Percentiles rank a stretch among this genome's conserved stretches.
These are phyloP conservation scores for Erodium maritimum DNA, from an alignment of 345 rosid genomes.

Conservation along the genomic window DNA sequence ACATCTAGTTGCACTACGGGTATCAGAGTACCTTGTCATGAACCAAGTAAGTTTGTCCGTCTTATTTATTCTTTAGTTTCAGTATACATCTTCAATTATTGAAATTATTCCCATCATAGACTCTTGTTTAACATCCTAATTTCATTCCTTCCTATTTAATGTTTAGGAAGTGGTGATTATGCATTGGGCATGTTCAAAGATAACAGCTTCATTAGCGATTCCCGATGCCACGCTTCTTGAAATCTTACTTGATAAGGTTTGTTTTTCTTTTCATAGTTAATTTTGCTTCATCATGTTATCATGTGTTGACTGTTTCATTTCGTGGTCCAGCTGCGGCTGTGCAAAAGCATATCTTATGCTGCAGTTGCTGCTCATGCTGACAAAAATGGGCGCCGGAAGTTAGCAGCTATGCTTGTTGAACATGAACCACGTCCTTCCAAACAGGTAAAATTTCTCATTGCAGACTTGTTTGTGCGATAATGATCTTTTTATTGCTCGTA, in stretches of 20 bases:
- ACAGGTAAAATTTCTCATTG: constrained; percentile 33
- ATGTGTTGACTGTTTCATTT: constrained; percentile 3
- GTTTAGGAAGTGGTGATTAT: constrained; percentile 86
- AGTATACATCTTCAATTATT: not conserved
- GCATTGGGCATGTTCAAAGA: constrained; percentile 98
- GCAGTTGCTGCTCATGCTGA: constrained; percentile 99
- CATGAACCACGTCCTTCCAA: constrained; percentile 93
- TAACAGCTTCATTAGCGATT: constrained; percentile 79
- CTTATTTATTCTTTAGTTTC: not conserved
- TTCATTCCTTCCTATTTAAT: constrained; percentile 8
- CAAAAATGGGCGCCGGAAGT: constrained; percentile 75
- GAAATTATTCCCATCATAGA: not conserved
- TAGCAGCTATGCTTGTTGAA: constrained; percentile 95
- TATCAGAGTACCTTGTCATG: constrained; percentile 86
- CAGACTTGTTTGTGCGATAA: not conserved
- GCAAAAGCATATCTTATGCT: constrained; percentile 91
- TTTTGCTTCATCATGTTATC: constrained; percentile 5
- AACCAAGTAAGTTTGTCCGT: constrained; percentile 52
- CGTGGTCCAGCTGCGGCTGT: constrained; percentile 66
- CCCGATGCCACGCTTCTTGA: constrained; percentile 81
- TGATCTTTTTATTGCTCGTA: constrained; percentile 5
- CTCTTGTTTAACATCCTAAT: not conserved
- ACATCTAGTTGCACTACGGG: constrained; percentile 77
- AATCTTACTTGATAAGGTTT: constrained; percentile 88
- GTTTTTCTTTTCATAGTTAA: constrained; percentile 4